These are phyloP conservation scores for Penicillium paradoxum DNA, from an alignment of 495 filamentous ascomycete species.

Conservation along the genomic window DNA sequence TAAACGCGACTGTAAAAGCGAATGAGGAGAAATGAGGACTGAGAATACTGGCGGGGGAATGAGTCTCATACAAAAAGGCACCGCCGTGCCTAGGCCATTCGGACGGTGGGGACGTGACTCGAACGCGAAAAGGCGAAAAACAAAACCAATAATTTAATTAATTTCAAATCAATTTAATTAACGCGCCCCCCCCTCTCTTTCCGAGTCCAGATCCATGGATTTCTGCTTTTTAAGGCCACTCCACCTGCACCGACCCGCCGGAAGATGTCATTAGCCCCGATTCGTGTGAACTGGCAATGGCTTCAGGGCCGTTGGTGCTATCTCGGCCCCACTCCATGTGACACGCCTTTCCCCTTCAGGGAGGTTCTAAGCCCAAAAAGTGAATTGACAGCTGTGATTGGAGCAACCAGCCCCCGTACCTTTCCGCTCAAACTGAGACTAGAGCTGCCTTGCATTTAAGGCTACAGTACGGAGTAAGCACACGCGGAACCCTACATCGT, in stretches of 20 bases:
- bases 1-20: not conserved
- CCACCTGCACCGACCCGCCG: conserved; percentile 22
- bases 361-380: conserved; percentile 6
- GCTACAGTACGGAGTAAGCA: no score
- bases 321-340: conserved; percentile 3
- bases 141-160: not conserved
- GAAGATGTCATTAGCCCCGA: conserved; percentile 4
- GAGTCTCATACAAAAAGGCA: conserved; percentile 3
- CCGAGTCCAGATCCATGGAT: conserved; percentile 5
- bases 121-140: not conserved
- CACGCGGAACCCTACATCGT: not conserved
- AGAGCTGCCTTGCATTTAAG: not conserved
- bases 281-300: not conserved
- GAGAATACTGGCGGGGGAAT: not conserved
- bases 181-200: not conserved
- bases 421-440: not conserved
- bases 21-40: not conserved
- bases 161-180: not conserved
- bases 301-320: conserved; percentile 19
- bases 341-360: not conserved
- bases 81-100: not conserved
- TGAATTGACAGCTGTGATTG: not conserved
- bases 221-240: conserved; percentile 7
- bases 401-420: not conserved
- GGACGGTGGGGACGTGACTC: not conserved